A percentile compares a stretch with the other conserved stretches of the same genome.
phyloP scores from a whole-genome alignment of 73 alveolate genomes.

The Paramecium biaurelia region DNA sequence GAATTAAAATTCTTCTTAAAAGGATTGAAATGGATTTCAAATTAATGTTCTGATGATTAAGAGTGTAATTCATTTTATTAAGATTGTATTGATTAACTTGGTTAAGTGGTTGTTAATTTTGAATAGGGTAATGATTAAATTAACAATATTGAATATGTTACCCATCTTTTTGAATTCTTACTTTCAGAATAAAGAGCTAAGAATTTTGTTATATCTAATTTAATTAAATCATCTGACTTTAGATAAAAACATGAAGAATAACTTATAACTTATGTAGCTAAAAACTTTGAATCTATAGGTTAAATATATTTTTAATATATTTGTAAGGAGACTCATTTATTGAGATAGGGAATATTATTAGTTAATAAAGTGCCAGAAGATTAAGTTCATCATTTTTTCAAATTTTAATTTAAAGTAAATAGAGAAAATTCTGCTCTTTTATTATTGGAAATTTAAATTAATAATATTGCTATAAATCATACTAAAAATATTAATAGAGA shows the following conservation, averaged over 20 bases:
- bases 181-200: neutral
- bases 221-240: conserved; percentile 24
- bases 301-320: neutral
- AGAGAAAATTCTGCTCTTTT: neutral
- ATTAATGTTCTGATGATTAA: neutral
- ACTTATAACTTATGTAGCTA: conserved; percentile 12
- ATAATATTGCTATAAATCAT: neutral
- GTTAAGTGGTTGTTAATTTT: neutral
- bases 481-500: neutral
- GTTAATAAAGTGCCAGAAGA: neutral
- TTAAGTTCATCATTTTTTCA: neutral
- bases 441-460: conserved; percentile 2
- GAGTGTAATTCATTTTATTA: neutral
- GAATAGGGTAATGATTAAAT: neutral
- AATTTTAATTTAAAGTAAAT: neutral
- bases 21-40: neutral
- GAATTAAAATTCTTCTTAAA: conserved; percentile 12
- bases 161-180: neutral
- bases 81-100: neutral
- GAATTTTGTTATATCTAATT: neutral
- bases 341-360: neutral
- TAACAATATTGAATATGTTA: neutral
- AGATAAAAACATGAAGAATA: conserved; percentile 7
- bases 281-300: neutral
- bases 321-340: neutral